These are phyloP conservation scores for Leccinum holopus DNA, from an alignment of 1,284 basidiomycete species.

Conservation along the genomic window DNA sequence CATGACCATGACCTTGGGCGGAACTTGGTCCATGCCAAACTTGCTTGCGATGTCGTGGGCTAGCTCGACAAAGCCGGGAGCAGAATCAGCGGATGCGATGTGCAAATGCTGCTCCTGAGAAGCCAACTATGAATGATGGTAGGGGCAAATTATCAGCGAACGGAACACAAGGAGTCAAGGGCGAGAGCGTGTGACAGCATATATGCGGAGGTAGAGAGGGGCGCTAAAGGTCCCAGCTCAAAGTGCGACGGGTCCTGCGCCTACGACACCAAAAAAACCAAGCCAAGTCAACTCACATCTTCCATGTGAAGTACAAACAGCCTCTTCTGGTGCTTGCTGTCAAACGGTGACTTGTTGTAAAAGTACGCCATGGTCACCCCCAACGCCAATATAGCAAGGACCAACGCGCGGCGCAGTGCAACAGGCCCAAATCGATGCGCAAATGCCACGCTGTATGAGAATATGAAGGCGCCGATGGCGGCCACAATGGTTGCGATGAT, in stretches of 20 bases:
- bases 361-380: constrained; percentile 48
- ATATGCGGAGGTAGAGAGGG: not conserved
- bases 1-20: constrained; percentile 54
- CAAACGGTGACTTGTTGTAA: too few species aligned
- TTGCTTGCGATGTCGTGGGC: constrained; percentile 60
- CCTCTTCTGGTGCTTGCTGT: too few species aligned
- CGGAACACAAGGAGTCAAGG: not conserved
- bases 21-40: constrained; percentile 51
- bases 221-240: not conserved
- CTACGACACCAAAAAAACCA: not conserved
- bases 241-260: not conserved
- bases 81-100: constrained; percentile 81
- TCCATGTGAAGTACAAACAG: too few species aligned
- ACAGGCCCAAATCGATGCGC: constrained; percentile 67
- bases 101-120: constrained; percentile 76
- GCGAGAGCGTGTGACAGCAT: not conserved
- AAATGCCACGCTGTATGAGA: constrained; percentile 72
- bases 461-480: constrained; percentile 57
- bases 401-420: constrained; percentile 43
- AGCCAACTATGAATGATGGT: constrained; percentile 54
- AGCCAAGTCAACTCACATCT: too few species aligned
- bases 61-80: constrained; percentile 69
- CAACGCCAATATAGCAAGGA: constrained; percentile 48
- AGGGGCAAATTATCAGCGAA: constrained; percentile 1
- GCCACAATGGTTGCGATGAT: constrained; percentile 82